Evolutionary conservation across 257 asterid genomes (phyloP).

Genomic region (Paulownia fortunei): DNA sequence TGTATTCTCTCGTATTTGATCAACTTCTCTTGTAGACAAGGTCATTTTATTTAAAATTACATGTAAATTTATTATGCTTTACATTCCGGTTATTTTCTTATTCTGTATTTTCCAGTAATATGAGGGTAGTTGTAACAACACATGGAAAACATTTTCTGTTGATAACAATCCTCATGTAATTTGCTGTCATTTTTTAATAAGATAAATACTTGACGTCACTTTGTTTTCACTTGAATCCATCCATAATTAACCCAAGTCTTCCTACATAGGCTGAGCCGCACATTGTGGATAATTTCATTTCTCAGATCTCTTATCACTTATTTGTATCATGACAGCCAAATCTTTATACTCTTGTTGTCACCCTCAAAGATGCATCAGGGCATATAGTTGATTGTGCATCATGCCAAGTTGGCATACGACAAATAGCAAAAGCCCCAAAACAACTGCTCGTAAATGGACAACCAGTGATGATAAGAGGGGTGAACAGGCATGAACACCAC

Average conservation of each 20-base stretch:
- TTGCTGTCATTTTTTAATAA: neutral
- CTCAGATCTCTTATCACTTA: slow-evolving; percentile 31
- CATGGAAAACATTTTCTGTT: neutral
- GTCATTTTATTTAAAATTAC: neutral
- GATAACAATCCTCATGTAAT: slow-evolving; percentile 14
- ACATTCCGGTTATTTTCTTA: neutral
- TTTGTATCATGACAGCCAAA: slow-evolving; percentile 76
- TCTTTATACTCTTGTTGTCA: slow-evolving; percentile 84
- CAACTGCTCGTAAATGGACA: slow-evolving; percentile 93
- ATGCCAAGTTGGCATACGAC: slow-evolving; percentile 88
- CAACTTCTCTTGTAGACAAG: neutral
- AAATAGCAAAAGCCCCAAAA: slow-evolving; percentile 82
- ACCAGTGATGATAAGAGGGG: slow-evolving; percentile 93
- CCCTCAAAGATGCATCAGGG: slow-evolving; percentile 89
- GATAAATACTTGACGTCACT: neutral
- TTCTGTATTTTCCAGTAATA: slow-evolving; percentile 8
- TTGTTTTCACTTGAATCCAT: slow-evolving; percentile 3
- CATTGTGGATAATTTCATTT: neutral
- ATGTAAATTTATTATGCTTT: neutral
- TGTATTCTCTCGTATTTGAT: neutral
- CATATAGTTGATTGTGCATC: slow-evolving; percentile 85
- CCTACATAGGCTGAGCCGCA: neutral
- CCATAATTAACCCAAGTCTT: neutral
- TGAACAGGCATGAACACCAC: slow-evolving; percentile 98
- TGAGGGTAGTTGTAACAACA: neutral